These are phyloP conservation scores for Colletotrichum liaoningense DNA, from an alignment of 2,329 filamentous ascomycete genomes.

Conservation along the genomic window DNA sequence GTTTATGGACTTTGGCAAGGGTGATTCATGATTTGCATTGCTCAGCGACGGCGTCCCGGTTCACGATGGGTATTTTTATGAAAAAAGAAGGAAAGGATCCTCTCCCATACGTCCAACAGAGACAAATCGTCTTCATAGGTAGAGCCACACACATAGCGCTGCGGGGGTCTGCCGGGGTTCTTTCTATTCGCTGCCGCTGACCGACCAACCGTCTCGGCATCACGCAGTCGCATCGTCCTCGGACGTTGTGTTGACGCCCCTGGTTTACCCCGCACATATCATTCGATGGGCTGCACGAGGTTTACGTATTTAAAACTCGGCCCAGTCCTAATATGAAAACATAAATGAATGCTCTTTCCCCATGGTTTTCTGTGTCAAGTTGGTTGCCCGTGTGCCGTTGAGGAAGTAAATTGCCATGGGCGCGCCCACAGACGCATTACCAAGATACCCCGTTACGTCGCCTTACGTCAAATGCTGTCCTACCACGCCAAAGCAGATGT, in stretches of 20 bases:
- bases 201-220: neutral
- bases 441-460: neutral
- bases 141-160: neutral
- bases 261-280: conserved; percentile 30
- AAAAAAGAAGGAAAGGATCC: conserved; percentile 2
- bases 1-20: conserved; percentile 1
- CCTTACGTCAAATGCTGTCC: neutral
- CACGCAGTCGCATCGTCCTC: conserved; percentile 16
- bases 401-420: neutral
- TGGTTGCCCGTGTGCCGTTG: neutral
- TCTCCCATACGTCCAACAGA: neutral
- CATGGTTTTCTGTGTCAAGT: too few relatives aligned
- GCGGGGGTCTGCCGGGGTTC: neutral
- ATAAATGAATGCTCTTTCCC: neutral
- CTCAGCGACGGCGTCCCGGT: conserved; percentile 40
- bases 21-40: conserved; percentile 28
- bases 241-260: conserved; percentile 12
- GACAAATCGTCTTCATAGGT: conserved; percentile 6
- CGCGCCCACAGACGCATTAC: neutral
- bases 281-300: conserved; percentile 16
- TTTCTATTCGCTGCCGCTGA: conserved; percentile 8
- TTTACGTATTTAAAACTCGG: conserved; percentile 24
- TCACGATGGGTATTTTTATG: conserved; percentile 25
- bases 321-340: conserved; percentile 10
- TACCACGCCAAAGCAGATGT: neutral